Percentiles rank a stretch among this genome's conserved stretches.
Evolutionary conservation across 345 rosid genomes (phyloP).

Genomic region (Clausena lansium): DNA sequence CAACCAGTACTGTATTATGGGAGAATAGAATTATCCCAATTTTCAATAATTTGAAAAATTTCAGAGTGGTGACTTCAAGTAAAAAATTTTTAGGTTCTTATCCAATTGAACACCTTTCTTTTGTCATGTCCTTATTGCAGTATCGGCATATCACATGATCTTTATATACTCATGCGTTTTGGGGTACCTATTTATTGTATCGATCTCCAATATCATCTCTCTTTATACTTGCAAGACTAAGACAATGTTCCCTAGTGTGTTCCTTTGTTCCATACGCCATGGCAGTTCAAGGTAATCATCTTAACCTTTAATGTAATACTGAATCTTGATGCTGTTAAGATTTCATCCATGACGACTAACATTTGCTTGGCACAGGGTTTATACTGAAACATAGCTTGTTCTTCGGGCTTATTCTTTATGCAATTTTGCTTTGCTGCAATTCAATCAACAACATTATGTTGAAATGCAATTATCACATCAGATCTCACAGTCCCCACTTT

Average conservation of each 20-base stretch:
- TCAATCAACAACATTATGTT: background rate
- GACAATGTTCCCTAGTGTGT: slow-evolving; percentile 50
- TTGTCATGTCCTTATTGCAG: slow-evolving; percentile 2
- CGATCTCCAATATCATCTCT: background rate
- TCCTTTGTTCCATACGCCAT: slow-evolving; percentile 53
- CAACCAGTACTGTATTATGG: background rate
- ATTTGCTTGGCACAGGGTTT: background rate
- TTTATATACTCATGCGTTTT: slow-evolving; percentile 4
- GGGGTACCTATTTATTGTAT: background rate
- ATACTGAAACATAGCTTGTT: background rate
- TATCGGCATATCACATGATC: background rate
- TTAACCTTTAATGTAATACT: background rate
- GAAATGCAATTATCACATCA: background rate
- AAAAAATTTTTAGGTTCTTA: background rate
- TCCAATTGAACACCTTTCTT: slow-evolving; percentile 19
- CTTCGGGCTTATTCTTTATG: background rate
- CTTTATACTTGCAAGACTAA: background rate
- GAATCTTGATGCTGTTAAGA: background rate
- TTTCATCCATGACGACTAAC: background rate
- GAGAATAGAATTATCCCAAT: background rate
- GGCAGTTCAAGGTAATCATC: slow-evolving; percentile 39
- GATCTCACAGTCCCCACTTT: background rate
- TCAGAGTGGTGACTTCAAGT: background rate
- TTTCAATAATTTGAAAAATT: background rate
- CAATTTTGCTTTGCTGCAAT: background rate